Evolutionary conservation across 2,329 filamentous ascomycete species (phyloP), one percentile per base, ranked within the genome.

Genomic region (Thelonectria olida): DNA sequence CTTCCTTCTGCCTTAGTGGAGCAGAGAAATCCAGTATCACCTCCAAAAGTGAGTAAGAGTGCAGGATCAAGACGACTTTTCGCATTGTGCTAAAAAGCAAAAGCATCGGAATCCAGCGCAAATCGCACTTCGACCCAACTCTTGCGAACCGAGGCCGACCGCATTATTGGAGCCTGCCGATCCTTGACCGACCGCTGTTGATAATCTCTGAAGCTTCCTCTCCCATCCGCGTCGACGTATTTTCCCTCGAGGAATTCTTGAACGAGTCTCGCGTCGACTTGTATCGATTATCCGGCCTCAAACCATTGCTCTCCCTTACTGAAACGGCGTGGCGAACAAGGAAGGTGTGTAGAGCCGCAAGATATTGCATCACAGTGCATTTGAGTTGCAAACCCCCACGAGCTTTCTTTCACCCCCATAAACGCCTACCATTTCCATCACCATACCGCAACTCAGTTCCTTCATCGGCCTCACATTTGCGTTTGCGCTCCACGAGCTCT

Each of bases 81-180:
- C 65, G 63, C 64, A 55, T 63, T 62, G 42, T 61, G 63, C 67
- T 67, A 72, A 72, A 72, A 69, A 65, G 53, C 57, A 72, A 67
- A 72, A 62, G 59, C 55, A 66, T 69, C 61, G 47, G 63, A 65
- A 65, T 52, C 49, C 67, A 65, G 65, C 69, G 66, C 62, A 51
- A 63, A 42, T 34, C 52, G 44, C 54, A 50, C 44, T 62, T 63
- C 56, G 64, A 63, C 60, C 49, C 53, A 56, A 59, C 48, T 23
- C 55, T 49, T 54, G 36, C 60, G 47, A 57, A 58, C 44, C 28
- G 50, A 50, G 45, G 48, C 54, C 50, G 55, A 54, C 39, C 51
- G 17, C 41, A 36, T 53, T 55, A 19, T 45, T 56, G 36, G 51
- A 34, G 27, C 39, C 49, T 31, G 50, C 42, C 53, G 58, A 59